Percentiles rank a stretch among this genome's conserved stretches.
These are phyloP conservation scores for Globisporangium mamillatum DNA, from an alignment of 352 stramenopile species.

Conservation along the genomic window DNA sequence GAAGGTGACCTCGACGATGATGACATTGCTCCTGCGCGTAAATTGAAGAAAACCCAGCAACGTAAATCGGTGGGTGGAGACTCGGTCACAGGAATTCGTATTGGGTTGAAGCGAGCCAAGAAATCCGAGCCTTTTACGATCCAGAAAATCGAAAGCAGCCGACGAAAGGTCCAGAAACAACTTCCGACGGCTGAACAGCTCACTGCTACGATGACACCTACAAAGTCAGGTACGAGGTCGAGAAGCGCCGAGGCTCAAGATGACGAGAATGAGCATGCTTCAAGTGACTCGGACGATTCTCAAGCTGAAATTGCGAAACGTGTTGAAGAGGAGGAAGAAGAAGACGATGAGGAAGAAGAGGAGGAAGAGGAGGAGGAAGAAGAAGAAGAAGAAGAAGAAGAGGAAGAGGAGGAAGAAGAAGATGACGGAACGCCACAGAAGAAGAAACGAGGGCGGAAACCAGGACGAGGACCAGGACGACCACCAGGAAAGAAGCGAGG, in stretches of 20 bases:
- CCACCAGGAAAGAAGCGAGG: constrained; percentile 23
- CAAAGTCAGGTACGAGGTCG: constrained; percentile 1
- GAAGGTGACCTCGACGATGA: constrained; percentile 44
- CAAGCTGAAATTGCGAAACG: constrained; percentile 28
- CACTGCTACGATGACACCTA: constrained; percentile 20
- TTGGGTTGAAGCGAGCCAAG: constrained; percentile 29
- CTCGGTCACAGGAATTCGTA: constrained; percentile 36
- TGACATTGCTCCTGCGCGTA: constrained; percentile 24
- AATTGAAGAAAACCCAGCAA: constrained; percentile 35
- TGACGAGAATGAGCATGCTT: constrained; percentile 38
- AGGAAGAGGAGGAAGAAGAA: constrained; percentile 20
- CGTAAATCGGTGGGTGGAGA: constrained; percentile 5
- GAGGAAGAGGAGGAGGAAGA: constrained; percentile 51
- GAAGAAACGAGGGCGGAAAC: constrained; percentile 14
- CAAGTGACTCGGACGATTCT: constrained; percentile 31
- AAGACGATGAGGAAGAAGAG: constrained; percentile 40
- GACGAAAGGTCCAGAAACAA: constrained; percentile 42
- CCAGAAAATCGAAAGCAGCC: constrained; percentile 37
- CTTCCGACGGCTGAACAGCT: constrained; percentile 22
- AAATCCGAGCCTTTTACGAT: constrained; percentile 28
- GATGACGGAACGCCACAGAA: constrained; percentile 30
- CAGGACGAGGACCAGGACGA: not conserved
- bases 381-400: constrained; percentile 37
- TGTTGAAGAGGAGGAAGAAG: constrained; percentile 25
- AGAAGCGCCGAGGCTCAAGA: not conserved